Evolutionary conservation across 371 early-diverging fungal genomes (phyloP).

Genomic region (Haplosporangium sp.): DNA sequence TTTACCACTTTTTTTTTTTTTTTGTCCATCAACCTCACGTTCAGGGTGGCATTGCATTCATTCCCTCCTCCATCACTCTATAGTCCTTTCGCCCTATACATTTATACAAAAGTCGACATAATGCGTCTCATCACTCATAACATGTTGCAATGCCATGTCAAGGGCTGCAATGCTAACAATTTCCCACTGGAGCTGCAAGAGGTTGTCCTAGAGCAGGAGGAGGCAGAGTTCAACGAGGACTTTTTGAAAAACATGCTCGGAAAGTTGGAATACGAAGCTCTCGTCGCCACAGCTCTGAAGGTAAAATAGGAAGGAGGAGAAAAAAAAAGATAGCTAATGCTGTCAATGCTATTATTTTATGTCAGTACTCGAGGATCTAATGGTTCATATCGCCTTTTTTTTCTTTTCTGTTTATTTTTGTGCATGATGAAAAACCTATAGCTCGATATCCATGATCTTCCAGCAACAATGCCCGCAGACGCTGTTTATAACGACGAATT

Average conservation of each 20-base stretch:
- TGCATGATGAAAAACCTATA: conserved; percentile 22
- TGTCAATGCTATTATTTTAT: neutral
- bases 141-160: conserved; percentile 98
- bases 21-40: neutral
- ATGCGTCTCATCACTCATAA: conserved; percentile 98
- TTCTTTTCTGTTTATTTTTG: neutral
- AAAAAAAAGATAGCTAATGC: neutral
- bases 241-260: conserved; percentile 86
- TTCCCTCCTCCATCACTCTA: neutral
- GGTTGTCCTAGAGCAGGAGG: conserved; percentile 82
- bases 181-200: conserved; percentile 91
- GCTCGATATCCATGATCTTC: conserved; percentile 75
- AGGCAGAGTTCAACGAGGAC: conserved; percentile 88
- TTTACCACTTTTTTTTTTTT: conserved; percentile 17
- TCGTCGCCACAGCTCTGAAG: conserved; percentile 77
- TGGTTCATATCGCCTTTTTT: neutral
- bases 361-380: too few species aligned
- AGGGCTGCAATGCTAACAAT: conserved; percentile 88
- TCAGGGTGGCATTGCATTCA: neutral
- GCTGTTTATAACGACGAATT: conserved; percentile 79
- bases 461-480: conserved; percentile 77
- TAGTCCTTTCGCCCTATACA: neutral
- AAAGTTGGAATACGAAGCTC: conserved; percentile 89
- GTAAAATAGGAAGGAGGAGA: conserved; percentile 55
- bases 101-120: neutral